These are phyloP conservation scores for Gossypium trilobum DNA, from an alignment of 441 rosid genomes.

Conservation along the genomic window DNA sequence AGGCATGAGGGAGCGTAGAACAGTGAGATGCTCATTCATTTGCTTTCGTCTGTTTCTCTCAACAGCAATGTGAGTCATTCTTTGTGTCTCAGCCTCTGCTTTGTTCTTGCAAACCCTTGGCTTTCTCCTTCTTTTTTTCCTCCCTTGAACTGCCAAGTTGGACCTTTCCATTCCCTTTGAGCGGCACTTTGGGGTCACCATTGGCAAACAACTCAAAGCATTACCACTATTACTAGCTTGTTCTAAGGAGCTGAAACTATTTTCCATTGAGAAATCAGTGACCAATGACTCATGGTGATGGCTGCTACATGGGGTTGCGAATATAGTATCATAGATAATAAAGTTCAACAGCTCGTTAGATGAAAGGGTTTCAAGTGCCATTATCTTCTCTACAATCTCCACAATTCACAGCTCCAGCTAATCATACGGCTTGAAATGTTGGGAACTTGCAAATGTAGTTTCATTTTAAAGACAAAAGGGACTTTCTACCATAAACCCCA, in stretches of 20 bases:
- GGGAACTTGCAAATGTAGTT: slow-evolving; percentile 3
- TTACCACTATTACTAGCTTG: slow-evolving; percentile 9
- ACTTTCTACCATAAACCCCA: slow-evolving; percentile 1
- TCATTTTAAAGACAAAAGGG: background rate
- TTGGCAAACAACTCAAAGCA: slow-evolving; percentile 7
- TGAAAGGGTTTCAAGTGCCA: slow-evolving; percentile 62
- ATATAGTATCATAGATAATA: slow-evolving; percentile 50
- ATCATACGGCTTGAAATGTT: background rate
- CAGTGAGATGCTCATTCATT: slow-evolving; percentile 75
- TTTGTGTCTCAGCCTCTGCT: slow-evolving; percentile 73
- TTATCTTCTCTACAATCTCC: slow-evolving; percentile 12
- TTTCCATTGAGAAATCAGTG: slow-evolving; percentile 17
- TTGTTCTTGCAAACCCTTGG: slow-evolving; percentile 66
- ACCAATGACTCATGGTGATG: slow-evolving; percentile 31
- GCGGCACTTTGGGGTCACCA: background rate
- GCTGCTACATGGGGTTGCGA: slow-evolving; percentile 40
- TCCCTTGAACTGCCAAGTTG: slow-evolving; percentile 34
- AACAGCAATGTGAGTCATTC: slow-evolving; percentile 87
- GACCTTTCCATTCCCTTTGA: slow-evolving; percentile 19
- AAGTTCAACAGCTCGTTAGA: slow-evolving; percentile 53
- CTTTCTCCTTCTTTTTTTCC: slow-evolving; percentile 58
- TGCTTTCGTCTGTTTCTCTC: slow-evolving; percentile 78
- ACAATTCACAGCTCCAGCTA: background rate
- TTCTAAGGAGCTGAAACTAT: slow-evolving; percentile 14
- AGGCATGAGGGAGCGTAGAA: slow-evolving; percentile 78